Base-by-base conservation (phyloP, 2,329 filamentous ascomycete genomes). In the Gnomoniopsis smithogilvyi region DNA sequence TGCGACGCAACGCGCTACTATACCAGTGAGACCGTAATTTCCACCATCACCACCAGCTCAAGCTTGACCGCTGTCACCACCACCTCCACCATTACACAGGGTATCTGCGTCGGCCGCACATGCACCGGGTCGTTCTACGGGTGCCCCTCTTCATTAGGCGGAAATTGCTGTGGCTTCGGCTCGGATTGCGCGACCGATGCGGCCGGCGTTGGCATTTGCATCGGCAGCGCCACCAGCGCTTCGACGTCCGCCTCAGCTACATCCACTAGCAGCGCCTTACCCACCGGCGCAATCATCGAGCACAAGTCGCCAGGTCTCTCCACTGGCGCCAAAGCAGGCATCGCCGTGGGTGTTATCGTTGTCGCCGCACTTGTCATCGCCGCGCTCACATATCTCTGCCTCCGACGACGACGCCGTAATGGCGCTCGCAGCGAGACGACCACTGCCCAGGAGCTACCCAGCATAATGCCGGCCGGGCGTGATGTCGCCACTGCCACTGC, bases 321-420 rank as follows among this genome's bases (percentile, higher is more conserved):
- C 1, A 68, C 74, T 1, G 81, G 79, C 1, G 82, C 81, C 2
- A 83, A 80, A 65, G 82, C 80, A 0, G 84, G 84, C 2, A 80
- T 87, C n/a, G 82, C 78, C 6, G 73, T 80, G 0, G 84, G 81
- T 19, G 76, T 80, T 3, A 75, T 79, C 1, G 67, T 81, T 0
- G 79, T 72, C 30, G 74, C 72, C 1, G 71, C 74, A 3, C 48
- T 76, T 6, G 45, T 82, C 15, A 70, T 82, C 41, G 80, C 74
- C 3, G 66, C 66, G 3, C 61, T 77, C 17, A 73, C 76, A 0
- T 86, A 79, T 78, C 72, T 81, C 59, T 82, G 77, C 59, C 57
- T 83, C 30, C 68, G 72, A 33, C 74, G 73, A 24, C 67, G 74
- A 8, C 73, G 76, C n/a, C 26, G 67, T 66, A 26, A 61, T 56